Evolutionary conservation across 208 protist genomes (phyloP).

Genomic region (Sergeia podlipaevii): DNA sequence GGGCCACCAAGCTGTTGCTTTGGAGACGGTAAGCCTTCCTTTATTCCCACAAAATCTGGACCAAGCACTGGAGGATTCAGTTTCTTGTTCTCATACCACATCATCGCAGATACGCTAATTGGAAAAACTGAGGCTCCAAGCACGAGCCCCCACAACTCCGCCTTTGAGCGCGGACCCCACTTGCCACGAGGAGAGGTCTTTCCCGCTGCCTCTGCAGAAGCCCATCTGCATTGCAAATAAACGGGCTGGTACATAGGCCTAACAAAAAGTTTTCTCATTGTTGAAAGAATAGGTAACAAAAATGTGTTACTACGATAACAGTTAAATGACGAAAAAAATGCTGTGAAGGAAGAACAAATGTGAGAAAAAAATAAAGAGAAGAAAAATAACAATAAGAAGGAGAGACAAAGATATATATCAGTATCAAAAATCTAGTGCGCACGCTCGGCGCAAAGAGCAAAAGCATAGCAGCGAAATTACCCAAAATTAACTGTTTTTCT

Average conservation of each 20-base stretch:
- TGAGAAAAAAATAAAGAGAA: conserved; percentile 2
- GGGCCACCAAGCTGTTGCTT: conserved; percentile 70
- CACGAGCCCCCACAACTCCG: conserved; percentile 57
- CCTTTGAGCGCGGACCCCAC: conserved; percentile 45
- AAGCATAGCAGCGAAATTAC: too few species aligned
- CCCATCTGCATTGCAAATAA: neutral
- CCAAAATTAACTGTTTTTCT: too few species aligned
- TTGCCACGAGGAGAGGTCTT: conserved; percentile 11
- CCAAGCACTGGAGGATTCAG: conserved; percentile 22
- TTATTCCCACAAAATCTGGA: conserved; percentile 40
- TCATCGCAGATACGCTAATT: conserved; percentile 35
- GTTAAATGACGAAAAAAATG: conserved; percentile 1
- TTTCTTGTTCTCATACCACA: conserved; percentile 44
- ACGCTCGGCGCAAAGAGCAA: too few species aligned
- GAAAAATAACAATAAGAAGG: conserved; percentile 16
- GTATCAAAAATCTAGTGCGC: too few species aligned
- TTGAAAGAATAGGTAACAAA: neutral
- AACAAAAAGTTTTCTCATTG: neutral
- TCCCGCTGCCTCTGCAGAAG: neutral
- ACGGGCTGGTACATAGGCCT: conserved; percentile 1
- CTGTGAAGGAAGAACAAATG: neutral
- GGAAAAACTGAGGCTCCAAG: conserved; percentile 57
- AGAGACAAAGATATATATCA: neutral
- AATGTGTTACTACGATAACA: neutral
- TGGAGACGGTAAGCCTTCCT: conserved; percentile 27